Conservation (phyloP, 2,329 filamentous ascomycete species). For the Talaromyces sp. region DNA sequence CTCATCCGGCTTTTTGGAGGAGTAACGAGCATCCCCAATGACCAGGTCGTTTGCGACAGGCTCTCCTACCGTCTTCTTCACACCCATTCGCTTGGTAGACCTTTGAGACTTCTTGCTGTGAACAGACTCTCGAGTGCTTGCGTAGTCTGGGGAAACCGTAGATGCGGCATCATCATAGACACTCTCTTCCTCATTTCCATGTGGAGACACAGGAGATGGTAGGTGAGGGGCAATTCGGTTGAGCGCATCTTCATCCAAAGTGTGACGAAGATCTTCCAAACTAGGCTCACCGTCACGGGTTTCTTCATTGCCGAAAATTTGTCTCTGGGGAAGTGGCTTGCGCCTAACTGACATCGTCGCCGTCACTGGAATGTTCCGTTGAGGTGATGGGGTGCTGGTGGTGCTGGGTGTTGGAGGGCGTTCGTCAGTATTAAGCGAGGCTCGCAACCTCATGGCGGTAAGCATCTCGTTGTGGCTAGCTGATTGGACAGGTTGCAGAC, state of each 20-base stretch:
- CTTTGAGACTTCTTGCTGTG: slow-evolving; percentile 45
- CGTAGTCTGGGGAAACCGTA: slow-evolving; percentile 73
- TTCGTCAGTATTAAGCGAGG: slow-evolving; percentile 22
- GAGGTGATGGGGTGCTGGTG: slow-evolving; percentile 14
- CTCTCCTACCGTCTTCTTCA: slow-evolving; percentile 74
- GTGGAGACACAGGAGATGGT: slow-evolving; percentile 30
- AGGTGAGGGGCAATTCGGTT: slow-evolving; percentile 49
- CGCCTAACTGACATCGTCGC: slow-evolving; percentile 51
- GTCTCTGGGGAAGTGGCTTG: slow-evolving; percentile 56
- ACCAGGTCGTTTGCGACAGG: slow-evolving; percentile 48
- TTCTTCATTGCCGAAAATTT: slow-evolving; percentile 17
- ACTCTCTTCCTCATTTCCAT: slow-evolving; percentile 40
- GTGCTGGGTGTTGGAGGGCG: slow-evolving; percentile 16
- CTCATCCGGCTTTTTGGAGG: slow-evolving; percentile 35
- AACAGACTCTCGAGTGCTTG: slow-evolving; percentile 66
- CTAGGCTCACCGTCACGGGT: slow-evolving; percentile 37
- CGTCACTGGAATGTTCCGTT: slow-evolving; percentile 33
- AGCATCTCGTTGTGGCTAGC: slow-evolving; percentile 21
- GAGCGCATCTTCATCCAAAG: slow-evolving; percentile 54
- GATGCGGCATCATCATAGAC: slow-evolving; percentile 63
- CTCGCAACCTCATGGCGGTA: slow-evolving; percentile 32
- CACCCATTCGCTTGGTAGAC: slow-evolving; percentile 68
- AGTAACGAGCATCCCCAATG: slow-evolving; percentile 52
- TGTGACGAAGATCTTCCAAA: slow-evolving; percentile 45
- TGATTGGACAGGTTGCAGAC: slow-evolving; percentile 4